Conservation (phyloP, 352 stramenopile genomes). For the Plasmopara muralis region DNA sequence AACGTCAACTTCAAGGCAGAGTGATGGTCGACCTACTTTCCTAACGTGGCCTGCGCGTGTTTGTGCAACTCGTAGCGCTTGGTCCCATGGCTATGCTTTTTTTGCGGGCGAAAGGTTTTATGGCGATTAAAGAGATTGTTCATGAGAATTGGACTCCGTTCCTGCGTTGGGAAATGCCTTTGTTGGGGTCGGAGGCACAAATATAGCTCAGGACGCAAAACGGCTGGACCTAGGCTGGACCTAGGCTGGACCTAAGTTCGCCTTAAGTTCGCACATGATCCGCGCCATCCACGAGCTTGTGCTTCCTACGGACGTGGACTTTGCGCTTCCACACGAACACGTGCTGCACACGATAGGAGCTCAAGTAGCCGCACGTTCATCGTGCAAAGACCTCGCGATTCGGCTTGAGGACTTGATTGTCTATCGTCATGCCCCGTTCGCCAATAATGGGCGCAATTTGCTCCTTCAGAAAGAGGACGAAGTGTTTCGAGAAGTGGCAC, state of each 20-base stretch:
- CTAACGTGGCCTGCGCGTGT: slow-evolving; percentile 70
- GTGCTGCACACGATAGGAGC: slow-evolving; percentile 47
- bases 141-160: slow-evolving; percentile 16
- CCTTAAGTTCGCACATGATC: slow-evolving; percentile 29
- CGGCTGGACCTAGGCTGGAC: not conserved
- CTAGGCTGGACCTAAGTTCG: not conserved
- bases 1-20: slow-evolving; percentile 16
- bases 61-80: slow-evolving; percentile 85
- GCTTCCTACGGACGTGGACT: slow-evolving; percentile 25
- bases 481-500: slow-evolving; percentile 62
- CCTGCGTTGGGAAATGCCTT: slow-evolving; percentile 9
- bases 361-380: not conserved
- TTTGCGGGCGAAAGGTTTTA: slow-evolving; percentile 84
- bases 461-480: slow-evolving; percentile 64
- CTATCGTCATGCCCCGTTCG: slow-evolving; percentile 37
- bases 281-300: slow-evolving; percentile 43
- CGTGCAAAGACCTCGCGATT: slow-evolving; percentile 19
- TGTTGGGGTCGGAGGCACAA: not conserved
- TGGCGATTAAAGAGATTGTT: slow-evolving; percentile 75
- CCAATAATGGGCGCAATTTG: slow-evolving; percentile 40
- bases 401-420: slow-evolving; percentile 45
- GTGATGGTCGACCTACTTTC: slow-evolving; percentile 46
- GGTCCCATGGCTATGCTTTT: slow-evolving; percentile 72
- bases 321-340: slow-evolving; percentile 48
- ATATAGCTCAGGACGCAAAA: not conserved